These are phyloP conservation scores for Petunia hybrid DNA, from an alignment of 305 asterid genomes.

Conservation along the genomic window DNA sequence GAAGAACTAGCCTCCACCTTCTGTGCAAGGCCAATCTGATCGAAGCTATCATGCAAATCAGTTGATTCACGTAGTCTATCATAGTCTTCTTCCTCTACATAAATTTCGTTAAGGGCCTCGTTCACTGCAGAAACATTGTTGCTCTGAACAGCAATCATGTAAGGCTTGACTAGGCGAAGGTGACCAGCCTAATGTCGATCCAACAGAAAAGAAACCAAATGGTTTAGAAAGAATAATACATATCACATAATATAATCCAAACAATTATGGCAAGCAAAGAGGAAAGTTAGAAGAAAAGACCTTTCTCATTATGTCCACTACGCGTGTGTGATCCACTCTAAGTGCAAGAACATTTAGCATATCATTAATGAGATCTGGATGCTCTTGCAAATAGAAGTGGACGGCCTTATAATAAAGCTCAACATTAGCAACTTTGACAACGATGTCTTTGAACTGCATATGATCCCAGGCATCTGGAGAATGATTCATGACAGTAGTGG, in stretches of 20 bases:
- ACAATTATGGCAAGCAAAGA: constrained; percentile 9
- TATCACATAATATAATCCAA: constrained; percentile 28
- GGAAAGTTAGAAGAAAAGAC: constrained; percentile 47
- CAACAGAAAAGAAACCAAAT: constrained; percentile 33
- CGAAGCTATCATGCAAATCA: constrained; percentile 93
- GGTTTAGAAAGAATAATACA: constrained; percentile 33
- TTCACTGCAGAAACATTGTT: constrained; percentile 98
- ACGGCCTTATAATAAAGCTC: constrained; percentile 99
- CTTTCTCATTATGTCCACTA: constrained; percentile 99
- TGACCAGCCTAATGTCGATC: constrained; percentile 79
- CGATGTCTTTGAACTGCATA: constrained; percentile 97
- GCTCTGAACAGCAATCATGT: constrained; percentile 99
- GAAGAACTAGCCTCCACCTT: constrained; percentile 61
- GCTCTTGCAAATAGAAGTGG: constrained; percentile 98
- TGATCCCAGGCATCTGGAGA: constrained; percentile 99
- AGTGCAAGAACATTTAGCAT: constrained; percentile 97
- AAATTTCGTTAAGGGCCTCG: constrained; percentile 95
- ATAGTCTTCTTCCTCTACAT: constrained; percentile 98
- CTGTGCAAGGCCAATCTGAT: constrained; percentile 98
- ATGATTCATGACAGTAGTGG: constrained; percentile 99
- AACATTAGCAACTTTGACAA: constrained; percentile 97
- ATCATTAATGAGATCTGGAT: constrained; percentile 97
- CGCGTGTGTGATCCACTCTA: constrained; percentile 96
- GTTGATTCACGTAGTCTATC: constrained; percentile 96
- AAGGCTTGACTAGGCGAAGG: constrained; percentile 93